These are phyloP conservation scores for Gonium pectorale DNA, from an alignment of 139 green algal genomes.

Conservation along the genomic window DNA sequence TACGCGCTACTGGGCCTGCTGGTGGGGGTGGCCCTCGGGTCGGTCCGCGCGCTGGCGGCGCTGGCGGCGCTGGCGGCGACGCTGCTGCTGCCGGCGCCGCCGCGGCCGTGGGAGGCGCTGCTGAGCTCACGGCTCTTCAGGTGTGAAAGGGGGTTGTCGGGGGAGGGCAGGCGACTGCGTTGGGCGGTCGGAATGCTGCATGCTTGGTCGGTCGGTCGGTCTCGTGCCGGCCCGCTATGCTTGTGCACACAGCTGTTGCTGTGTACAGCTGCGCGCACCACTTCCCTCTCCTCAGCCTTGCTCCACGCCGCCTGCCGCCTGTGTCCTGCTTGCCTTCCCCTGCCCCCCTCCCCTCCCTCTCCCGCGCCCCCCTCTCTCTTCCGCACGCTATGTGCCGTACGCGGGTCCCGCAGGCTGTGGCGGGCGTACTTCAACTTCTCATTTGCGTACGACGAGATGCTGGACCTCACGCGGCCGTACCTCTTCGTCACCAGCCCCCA, in stretches of 20 bases:
- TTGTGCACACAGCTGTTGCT: no score
- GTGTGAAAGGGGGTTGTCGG: background rate
- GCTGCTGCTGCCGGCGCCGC: slow-evolving; percentile 29
- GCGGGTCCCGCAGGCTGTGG: no score
- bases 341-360: background rate
- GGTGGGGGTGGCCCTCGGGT: background rate
- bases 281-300: no score
- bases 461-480: slow-evolving; percentile 27
- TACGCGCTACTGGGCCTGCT: slow-evolving; percentile 6
- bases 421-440: slow-evolving; percentile 41
- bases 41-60: background rate
- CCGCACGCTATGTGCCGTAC: no score
- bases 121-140: background rate
- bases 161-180: background rate
- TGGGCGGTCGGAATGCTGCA: no score
- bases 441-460: slow-evolving; percentile 23
- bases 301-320: no score
- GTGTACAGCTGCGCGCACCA: no score
- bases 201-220: no score
- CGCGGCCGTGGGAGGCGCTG: background rate
- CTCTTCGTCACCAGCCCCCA: slow-evolving; percentile 24
- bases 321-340: no score
- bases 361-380: no score
- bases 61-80: background rate
- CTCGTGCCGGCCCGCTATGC: no score